Evolutionary conservation across 768 basidiomycete species (phyloP), one percentile per base, ranked within the genome.

Genomic region (Hypsizygus marmoreus): DNA sequence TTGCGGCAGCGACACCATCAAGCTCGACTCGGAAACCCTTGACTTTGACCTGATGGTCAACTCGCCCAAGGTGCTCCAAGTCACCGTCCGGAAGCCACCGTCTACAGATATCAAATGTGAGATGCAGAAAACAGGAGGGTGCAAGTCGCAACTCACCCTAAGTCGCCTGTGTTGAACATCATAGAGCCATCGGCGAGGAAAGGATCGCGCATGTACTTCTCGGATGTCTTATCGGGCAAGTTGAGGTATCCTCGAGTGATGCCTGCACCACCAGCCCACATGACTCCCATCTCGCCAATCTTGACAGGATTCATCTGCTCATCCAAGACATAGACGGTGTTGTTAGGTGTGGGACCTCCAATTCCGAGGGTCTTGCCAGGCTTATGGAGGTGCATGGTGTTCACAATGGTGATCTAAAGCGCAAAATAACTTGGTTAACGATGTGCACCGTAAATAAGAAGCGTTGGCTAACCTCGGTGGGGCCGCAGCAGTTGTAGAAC

Each of bases 21-120:
- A 82, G 67, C 55, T 82, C 80, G 12, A 82, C 79, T 23, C 80
- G 76, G 66, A 82, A 82, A 3, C 80, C 80, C 73, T 79, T 79
- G 59, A 82, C 67, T 59, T 82, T 82, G 48, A 81, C 79, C 56
- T 81, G 80, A 50, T 81, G 78, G 54, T 82, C 81, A 30, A 77
- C 70, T 28, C 81, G 66, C 8, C 81, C 81, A 10, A 81, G 67
- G 51, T 77, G 76, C 43, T 81, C 76, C 13, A 82, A 62, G n/a
- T 69, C 70, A 3, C 81, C 81, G 47, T 76, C 74, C 4, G 62
- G 49, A 32, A 65, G 61, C 79, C 79, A 81, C 33, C 72, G 67
- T n/a, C 79, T 70, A 39, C 39, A 26, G 16, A 40, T 23, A 24
- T 19, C 50, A 43, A 24, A 41, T 26, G 9, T 7, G 19, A 5